Conservation (phyloP, 2,329 filamentous ascomycete species). For the Colletotrichum sp. region DNA sequence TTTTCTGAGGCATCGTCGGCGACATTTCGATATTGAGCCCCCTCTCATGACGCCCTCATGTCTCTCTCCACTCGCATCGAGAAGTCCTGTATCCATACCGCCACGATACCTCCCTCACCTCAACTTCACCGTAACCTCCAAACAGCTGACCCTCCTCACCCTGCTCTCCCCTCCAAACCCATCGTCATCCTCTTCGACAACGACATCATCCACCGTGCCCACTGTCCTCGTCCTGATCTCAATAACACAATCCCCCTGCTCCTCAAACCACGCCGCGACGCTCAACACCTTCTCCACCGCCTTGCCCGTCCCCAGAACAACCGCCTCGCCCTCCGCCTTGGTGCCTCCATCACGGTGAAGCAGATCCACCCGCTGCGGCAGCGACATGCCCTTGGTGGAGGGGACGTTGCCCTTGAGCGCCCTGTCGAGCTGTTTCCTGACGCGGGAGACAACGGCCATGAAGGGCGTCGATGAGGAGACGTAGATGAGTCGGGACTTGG, state of each 20-base stretch:
- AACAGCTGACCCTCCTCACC: constrained; percentile 53
- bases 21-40: not conserved
- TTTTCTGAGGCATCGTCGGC: not conserved
- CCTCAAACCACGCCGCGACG: constrained; percentile 69
- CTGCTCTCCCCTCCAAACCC: constrained; percentile 41
- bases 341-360: constrained; percentile 37
- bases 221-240: constrained; percentile 66
- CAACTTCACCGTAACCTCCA: constrained; percentile 54
- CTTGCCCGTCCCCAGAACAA: constrained; percentile 68
- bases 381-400: constrained; percentile 45
- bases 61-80: not conserved
- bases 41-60: not conserved
- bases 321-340: constrained; percentile 46
- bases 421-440: constrained; percentile 65
- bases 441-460: constrained; percentile 70
- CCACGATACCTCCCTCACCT: constrained; percentile 38
- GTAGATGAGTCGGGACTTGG: constrained; percentile 61
- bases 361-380: constrained; percentile 51
- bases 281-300: constrained; percentile 69
- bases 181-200: constrained; percentile 42
- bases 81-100: not conserved
- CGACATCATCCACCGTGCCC: constrained; percentile 71
- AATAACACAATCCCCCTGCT: constrained; percentile 63
- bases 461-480: constrained; percentile 70
- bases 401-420: constrained; percentile 53